A percentile compares a stretch with the other conserved stretches of the same genome.
These are phyloP conservation scores for Triadica sebifera DNA, from an alignment of 345 rosid genomes.

Conservation along the genomic window DNA sequence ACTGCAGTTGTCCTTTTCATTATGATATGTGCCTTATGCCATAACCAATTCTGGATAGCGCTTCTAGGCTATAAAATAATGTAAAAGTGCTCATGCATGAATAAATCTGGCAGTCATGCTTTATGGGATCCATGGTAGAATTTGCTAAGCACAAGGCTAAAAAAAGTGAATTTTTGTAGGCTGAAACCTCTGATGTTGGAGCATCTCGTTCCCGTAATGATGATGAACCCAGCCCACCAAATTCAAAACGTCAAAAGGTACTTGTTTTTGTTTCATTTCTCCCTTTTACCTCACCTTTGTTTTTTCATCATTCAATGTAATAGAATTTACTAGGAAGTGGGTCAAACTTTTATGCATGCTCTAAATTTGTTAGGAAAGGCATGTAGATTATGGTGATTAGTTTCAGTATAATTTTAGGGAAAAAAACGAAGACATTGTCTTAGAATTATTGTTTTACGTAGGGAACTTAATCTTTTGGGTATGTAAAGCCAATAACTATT, in stretches of 20 bases:
- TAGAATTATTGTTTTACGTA: neutral
- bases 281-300: neutral
- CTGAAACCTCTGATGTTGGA: constrained; percentile 37
- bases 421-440: neutral
- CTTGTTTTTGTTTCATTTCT: neutral
- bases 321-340: neutral
- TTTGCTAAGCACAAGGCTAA: constrained; percentile 6
- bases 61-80: neutral
- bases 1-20: no score
- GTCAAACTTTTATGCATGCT: neutral
- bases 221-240: constrained; percentile 37
- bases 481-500: neutral
- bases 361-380: neutral
- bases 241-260: constrained; percentile 66
- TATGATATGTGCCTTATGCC: neutral
- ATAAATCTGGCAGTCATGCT: neutral
- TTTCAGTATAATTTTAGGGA: neutral
- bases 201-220: constrained; percentile 33
- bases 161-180: constrained; percentile 31
- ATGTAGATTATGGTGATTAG: neutral
- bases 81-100: neutral
- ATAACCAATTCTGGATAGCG: neutral
- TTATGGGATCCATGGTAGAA: neutral
- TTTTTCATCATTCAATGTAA: neutral
- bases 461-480: neutral